Percentiles rank a stretch among this genome's conserved stretches.
Conservation (phyloP, 106 monocot species). For the Acanthochlamys bracteata region DNA sequence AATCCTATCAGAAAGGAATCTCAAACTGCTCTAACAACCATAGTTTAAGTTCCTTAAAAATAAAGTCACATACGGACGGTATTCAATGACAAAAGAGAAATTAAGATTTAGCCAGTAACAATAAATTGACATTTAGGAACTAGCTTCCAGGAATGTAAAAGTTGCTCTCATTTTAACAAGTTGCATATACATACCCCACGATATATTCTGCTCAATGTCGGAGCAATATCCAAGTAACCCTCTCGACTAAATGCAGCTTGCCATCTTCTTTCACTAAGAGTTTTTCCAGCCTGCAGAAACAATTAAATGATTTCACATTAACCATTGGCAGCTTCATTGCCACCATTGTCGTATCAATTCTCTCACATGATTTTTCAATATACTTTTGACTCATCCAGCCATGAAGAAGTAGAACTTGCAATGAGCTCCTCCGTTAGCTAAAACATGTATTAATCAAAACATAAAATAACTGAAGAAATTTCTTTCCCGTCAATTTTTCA, state of each 20-base stretch:
- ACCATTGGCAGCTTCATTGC: neutral
- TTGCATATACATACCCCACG: slow-evolving; percentile 31
- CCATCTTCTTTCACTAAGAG: slow-evolving; percentile 59
- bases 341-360: neutral
- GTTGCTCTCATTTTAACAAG: neutral
- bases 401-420: neutral
- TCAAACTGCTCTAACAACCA: no score
- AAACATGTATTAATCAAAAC: neutral
- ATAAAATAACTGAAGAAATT: no score
- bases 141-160: neutral
- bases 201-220: slow-evolving; percentile 47
- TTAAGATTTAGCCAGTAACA: neutral
- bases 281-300: slow-evolving; percentile 51
- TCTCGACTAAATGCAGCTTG: slow-evolving; percentile 55
- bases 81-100: no score
- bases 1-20: no score
- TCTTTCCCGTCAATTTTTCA: no score
- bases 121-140: neutral
- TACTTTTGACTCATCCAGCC: neutral
- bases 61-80: no score
- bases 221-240: slow-evolving; percentile 53
- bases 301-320: neutral
- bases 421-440: neutral
- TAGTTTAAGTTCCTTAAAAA: no score
- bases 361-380: neutral